phyloP scores from a whole-genome alignment of 2,329 filamentous ascomycete genomes.

The Calonectria multiphialidica region DNA sequence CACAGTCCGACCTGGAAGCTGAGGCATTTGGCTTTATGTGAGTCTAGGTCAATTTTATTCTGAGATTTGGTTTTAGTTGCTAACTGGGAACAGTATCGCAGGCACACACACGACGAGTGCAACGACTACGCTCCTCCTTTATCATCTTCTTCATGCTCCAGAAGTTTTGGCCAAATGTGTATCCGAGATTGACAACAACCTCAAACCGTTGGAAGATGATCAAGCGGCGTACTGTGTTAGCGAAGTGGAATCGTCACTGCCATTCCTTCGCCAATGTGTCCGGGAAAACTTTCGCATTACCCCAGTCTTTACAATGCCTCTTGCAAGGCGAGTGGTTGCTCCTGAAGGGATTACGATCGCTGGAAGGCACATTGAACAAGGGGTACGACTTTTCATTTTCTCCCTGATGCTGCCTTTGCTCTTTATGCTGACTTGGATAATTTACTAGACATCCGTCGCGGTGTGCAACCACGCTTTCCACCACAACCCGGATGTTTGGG shows the following conservation, averaged over 20 bases:
- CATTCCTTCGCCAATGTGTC: slow-evolving; percentile 27
- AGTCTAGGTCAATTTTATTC: not conserved
- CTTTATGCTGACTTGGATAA: not conserved
- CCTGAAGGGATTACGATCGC: slow-evolving; percentile 14
- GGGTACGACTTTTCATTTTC: slow-evolving; percentile 9
- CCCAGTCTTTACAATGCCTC: slow-evolving; percentile 29
- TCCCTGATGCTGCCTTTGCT: not conserved
- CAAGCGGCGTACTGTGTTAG: slow-evolving; percentile 12
- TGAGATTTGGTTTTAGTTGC: not conserved
- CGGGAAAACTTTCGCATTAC: slow-evolving; percentile 29
- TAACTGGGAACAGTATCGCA: slow-evolving; percentile 16
- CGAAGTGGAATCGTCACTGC: slow-evolving; percentile 18
- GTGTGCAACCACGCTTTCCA: slow-evolving; percentile 31
- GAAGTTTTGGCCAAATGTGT: slow-evolving; percentile 14
- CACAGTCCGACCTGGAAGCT: slow-evolving; percentile 21
- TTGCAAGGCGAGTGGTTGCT: slow-evolving; percentile 20
- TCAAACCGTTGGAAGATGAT: slow-evolving; percentile 6
- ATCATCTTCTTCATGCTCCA: slow-evolving; percentile 24
- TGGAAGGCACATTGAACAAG: slow-evolving; percentile 25
- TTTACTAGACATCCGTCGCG: slow-evolving; percentile 21
- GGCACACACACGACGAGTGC: slow-evolving; percentile 30
- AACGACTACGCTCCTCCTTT: slow-evolving; percentile 24
- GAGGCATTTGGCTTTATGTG: slow-evolving; percentile 31
- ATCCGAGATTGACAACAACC: slow-evolving; percentile 22
- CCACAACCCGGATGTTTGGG: slow-evolving; percentile 28